Conservation (phyloP, 2,329 filamentous ascomycete species). For the Ceratocystis huliohia region DNA sequence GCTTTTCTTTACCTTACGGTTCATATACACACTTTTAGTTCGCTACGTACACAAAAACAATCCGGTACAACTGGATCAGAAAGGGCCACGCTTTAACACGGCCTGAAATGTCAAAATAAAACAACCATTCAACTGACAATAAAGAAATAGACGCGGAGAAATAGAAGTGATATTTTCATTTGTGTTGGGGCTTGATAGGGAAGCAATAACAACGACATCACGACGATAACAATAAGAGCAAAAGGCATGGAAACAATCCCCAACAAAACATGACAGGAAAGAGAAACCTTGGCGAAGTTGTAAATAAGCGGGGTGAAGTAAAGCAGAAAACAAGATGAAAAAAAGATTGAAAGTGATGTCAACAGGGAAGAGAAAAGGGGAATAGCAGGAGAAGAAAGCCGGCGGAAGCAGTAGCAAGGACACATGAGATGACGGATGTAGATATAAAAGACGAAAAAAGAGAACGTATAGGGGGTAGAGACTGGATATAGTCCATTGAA, state of each 20-base stretch:
- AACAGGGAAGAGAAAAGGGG: background rate
- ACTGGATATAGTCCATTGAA: too few species aligned
- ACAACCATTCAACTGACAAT: slow-evolving; percentile 21
- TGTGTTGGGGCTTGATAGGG: too few species aligned
- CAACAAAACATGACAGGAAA: background rate
- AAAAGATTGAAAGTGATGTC: background rate
- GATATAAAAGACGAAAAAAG: background rate
- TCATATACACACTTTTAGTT: slow-evolving; percentile 4
- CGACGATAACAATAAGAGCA: background rate
- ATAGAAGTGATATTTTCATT: background rate
- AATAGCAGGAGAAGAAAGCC: background rate
- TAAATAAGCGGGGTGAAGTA: background rate
- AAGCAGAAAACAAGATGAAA: background rate
- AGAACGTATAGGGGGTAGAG: too few species aligned
- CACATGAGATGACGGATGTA: background rate
- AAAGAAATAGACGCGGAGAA: background rate
- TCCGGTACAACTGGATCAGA: slow-evolving; percentile 19
- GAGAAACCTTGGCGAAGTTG: too few species aligned
- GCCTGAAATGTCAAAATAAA: slow-evolving; percentile 19
- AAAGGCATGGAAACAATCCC: background rate
- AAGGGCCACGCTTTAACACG: slow-evolving; percentile 21
- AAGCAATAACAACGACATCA: background rate
- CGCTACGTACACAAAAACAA: slow-evolving; percentile 14
- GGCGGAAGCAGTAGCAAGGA: background rate
- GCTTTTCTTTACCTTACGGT: slow-evolving; percentile 5